Base-by-base conservation (phyloP, 495 filamentous ascomycete species). In the Friedmanniomyces simplex region DNA sequence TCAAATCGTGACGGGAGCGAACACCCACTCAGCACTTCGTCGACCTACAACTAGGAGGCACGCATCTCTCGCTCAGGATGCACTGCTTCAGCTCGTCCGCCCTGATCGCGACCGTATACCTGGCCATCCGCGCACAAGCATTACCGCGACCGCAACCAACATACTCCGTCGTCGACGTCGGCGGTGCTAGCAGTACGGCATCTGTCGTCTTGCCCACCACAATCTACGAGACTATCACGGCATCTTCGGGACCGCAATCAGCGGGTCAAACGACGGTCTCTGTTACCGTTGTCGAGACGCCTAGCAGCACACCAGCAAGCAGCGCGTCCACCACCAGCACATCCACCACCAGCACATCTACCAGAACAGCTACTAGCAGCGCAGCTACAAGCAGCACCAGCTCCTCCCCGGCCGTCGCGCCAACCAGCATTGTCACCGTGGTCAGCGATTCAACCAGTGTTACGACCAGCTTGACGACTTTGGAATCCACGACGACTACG, bases 121-220 rank as follows among this genome's bases (percentile, higher is more conserved):
- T 64, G 45, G 45, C 53, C 28, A 14, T 58, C 22, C 37, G 4
- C 49, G 49, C 61, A 39, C 52, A 54, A 50, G 61, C 61, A n/a
- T 53, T 64, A 22, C 61, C 61, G 1, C 26, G 52, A 52, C 56
- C 61, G 47, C 45, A 51, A 37, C 25, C 54, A 26, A 58, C 45
- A 18, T 65, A 65, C 52, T 63, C 60, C 47, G 60, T 65, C 39
- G 63, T 65, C 51, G 42, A 65, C 34, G 63, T 65, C 55, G 55
- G 60, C 41, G 50, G 58, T 41, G 18, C 45, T 6, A 25, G n/a
- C 8, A 52, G 4, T n/a, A 20, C 28, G 20, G 24, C 50, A 24
- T 13, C 54, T 12, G 18, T 47, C 10, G 24, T 21, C 2, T 28
- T 32, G 4, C 41, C 62, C 1, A 55, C 54, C 24, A 64, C 59